Evolutionary conservation across 2,329 filamentous ascomycete genomes (phyloP), one percentile per base, ranked within the genome.

Genomic region (Cytospora piceae): DNA sequence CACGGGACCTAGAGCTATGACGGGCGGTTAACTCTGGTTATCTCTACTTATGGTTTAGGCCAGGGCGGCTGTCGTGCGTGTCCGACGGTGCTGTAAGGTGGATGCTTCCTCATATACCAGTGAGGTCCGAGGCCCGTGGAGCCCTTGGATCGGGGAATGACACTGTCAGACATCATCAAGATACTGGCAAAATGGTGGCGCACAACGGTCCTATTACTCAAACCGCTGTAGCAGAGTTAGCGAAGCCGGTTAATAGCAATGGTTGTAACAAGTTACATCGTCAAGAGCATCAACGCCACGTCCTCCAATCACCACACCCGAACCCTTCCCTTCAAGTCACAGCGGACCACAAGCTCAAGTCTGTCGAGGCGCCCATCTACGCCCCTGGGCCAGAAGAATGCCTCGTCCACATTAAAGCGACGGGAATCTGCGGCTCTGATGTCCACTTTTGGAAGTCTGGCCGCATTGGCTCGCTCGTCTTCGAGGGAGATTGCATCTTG

Each of bases 361-460:
- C 81, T 15, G 79, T 83, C 32, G 82, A 88, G 54, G 84, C 84
- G 1, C 86, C 86, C 8, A 81, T 89, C 2, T 80, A 82, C 69
- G 80, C 79, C 32, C 86, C 86, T 3, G 77, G 78, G 8, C 75
- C 76, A 8, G 84, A 83, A 20, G 83, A 89, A 69, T 86, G 85
- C 1, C 75, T 88, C 1, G 70, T 90, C 12, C 86, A 89, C 67
- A 81, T 90, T 69, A 87, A 87, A 72, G 81, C 82, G 1, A 88
- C 86, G 3, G 87, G 87, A 53, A 85, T 90, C 46, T 90, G 87
- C 75, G 87, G 87, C 51, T 90, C 87, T 0, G 88, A 90, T 70
- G 83, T 90, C 69, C 88, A 91, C 73, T 88, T 90, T 70, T 90
- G 88, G 88, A 87, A 87, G 70, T 78, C 80, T 0, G 88, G 88